Percentiles rank a stretch among this genome's conserved stretches.
Conservation (phyloP, 495 filamentous ascomycete species). For the Neurospora sp. region DNA sequence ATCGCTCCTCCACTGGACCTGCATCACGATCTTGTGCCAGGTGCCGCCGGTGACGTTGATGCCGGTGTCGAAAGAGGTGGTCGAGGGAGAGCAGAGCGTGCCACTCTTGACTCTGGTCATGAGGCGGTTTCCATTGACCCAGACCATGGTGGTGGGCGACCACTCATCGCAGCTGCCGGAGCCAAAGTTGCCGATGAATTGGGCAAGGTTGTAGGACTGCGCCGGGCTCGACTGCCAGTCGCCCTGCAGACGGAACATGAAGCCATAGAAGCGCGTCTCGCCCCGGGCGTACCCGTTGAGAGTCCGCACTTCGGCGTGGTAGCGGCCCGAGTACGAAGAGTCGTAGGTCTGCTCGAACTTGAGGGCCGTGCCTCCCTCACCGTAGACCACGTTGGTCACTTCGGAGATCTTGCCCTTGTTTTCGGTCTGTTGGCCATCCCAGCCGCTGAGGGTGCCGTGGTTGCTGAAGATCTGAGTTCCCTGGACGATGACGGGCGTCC, state of each 20-base stretch:
- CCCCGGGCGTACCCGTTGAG: conserved; percentile 39
- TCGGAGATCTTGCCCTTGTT: conserved; percentile 35
- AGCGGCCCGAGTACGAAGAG: conserved; percentile 37
- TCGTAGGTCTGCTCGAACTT: conserved; percentile 45
- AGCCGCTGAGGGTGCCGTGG: conserved; percentile 39
- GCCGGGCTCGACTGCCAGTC: conserved; percentile 39
- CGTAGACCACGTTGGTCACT: conserved; percentile 36
- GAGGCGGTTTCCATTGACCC: conserved; percentile 38
- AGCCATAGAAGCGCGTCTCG: conserved; percentile 46
- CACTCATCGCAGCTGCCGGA: conserved; percentile 40
- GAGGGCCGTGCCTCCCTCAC: conserved; percentile 37
- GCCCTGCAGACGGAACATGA: conserved; percentile 41
- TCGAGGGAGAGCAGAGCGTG: conserved; percentile 16
- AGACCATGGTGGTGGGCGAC: conserved; percentile 47
- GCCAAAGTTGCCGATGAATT: conserved; percentile 47
- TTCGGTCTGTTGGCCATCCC: conserved; percentile 37
- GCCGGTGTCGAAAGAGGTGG: conserved; percentile 27
- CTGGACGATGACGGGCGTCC: neutral
- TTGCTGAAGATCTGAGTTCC: conserved; percentile 39
- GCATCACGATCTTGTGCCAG: conserved; percentile 43
- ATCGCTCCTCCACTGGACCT: conserved; percentile 40
- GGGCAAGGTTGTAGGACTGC: conserved; percentile 43
- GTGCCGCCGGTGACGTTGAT: conserved; percentile 33
- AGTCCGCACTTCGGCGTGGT: conserved; percentile 45
- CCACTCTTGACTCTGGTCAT: conserved; percentile 38